Conservation (phyloP, 1,139 yeast species). For the Pichia sorboxylosa region DNA sequence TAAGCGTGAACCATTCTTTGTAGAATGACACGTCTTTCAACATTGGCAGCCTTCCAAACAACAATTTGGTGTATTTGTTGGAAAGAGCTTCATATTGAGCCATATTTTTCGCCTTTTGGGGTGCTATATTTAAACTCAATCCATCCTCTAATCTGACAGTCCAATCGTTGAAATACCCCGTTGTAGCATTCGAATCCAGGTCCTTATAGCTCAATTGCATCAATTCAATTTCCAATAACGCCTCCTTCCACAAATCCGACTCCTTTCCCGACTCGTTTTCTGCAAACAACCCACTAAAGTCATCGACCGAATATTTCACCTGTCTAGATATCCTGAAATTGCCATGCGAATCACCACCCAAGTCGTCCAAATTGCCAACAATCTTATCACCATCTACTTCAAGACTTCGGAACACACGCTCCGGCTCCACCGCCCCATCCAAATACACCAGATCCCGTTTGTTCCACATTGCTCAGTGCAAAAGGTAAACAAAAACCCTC, state of each 20-base stretch:
- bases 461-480: no score
- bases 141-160: conserved; percentile 4
- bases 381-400: not conserved
- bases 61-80: no score
- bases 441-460: not conserved
- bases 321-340: not conserved
- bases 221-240: no score
- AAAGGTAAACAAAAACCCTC: no score
- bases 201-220: no score
- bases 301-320: not conserved
- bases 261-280: no score
- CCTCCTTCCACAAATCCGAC: no score
- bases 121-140: conserved; percentile 15
- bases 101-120: conserved; percentile 15
- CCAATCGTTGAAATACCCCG: conserved; percentile 5
- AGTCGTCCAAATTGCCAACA: not conserved
- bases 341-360: not conserved
- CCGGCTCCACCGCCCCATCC: not conserved
- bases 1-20: not conserved
- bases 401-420: not conserved
- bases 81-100: conserved; percentile 9
- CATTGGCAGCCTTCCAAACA: no score
- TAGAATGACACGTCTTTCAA: not conserved
- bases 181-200: no score
- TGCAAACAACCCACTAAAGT: no score